A percentile compares a stretch with the other conserved stretches of the same genome.
phyloP scores from a whole-genome alignment of 2,329 filamentous ascomycete genomes.

The Penicillium sp. region DNA sequence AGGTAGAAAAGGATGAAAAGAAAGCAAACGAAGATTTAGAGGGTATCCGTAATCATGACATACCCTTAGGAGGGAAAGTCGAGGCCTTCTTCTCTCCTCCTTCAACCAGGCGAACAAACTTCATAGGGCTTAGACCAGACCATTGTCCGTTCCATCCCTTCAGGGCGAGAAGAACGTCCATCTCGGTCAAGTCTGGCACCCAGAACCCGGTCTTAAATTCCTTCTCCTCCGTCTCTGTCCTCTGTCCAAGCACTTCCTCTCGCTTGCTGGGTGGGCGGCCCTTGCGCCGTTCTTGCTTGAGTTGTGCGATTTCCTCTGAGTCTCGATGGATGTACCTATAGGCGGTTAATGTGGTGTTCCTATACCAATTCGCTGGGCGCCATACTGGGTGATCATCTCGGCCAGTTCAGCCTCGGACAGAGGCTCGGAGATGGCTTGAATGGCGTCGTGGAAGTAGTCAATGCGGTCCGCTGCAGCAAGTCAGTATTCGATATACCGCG shows the following conservation, averaged over 20 bases:
- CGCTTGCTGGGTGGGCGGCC: conserved; percentile 77
- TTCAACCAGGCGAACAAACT: conserved; percentile 74
- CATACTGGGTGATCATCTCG: conserved; percentile 65
- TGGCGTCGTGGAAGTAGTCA: conserved; percentile 71
- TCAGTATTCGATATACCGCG: background rate
- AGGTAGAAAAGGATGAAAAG: conserved; percentile 16
- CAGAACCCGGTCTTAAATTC: conserved; percentile 83
- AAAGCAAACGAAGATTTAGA: conserved; percentile 13
- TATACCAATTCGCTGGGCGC: background rate
- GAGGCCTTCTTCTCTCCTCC: conserved; percentile 69
- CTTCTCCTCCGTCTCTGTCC: conserved; percentile 70
- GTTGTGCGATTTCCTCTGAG: conserved; percentile 41
- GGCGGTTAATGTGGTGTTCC: background rate
- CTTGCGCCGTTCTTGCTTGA: conserved; percentile 69
- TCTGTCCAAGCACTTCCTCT: conserved; percentile 77
- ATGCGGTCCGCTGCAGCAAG: conserved; percentile 64
- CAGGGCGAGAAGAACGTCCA: conserved; percentile 67
- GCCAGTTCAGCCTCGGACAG: conserved; percentile 44
- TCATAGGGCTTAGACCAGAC: conserved; percentile 75
- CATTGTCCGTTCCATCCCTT: conserved; percentile 81
- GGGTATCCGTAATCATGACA: conserved; percentile 42
- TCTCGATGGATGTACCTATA: conserved; percentile 43
- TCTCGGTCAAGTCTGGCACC: conserved; percentile 74
- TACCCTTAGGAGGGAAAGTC: conserved; percentile 74
- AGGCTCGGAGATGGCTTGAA: conserved; percentile 42